Percentiles rank a stretch among this genome's conserved stretches.
Evolutionary conservation across 2,329 filamentous ascomycete genomes (phyloP).

Genomic region (Thielaviopsis musarum): DNA sequence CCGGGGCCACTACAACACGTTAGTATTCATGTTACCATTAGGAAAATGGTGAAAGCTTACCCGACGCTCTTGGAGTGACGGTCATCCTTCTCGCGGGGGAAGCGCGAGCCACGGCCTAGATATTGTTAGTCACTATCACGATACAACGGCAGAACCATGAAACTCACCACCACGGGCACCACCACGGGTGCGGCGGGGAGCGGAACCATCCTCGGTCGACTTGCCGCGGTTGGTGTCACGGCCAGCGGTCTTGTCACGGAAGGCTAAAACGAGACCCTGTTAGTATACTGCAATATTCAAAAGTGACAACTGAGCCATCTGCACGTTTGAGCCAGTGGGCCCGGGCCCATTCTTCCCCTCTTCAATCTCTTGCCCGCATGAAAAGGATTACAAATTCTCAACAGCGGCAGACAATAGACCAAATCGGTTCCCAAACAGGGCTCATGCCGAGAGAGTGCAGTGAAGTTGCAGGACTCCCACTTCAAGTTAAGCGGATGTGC

Average conservation of each 20-base stretch:
- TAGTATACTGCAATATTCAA: background rate
- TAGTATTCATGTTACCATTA: slow-evolving; percentile 15
- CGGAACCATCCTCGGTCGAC: slow-evolving; percentile 48
- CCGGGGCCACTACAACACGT: slow-evolving; percentile 36
- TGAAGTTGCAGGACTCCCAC: too few relatives aligned
- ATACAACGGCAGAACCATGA: background rate
- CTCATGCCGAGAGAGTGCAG: too few relatives aligned
- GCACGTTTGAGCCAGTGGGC: background rate
- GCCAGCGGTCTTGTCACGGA: slow-evolving; percentile 76
- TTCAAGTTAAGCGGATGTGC: slow-evolving; percentile 11
- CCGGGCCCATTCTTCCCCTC: background rate
- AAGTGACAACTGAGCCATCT: background rate
- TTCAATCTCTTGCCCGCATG: background rate
- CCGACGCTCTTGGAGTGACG: slow-evolving; percentile 32
- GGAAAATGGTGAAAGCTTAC: slow-evolving; percentile 25
- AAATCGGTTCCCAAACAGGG: too few relatives aligned
- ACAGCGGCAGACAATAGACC: background rate
- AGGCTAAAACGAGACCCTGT: slow-evolving; percentile 37
- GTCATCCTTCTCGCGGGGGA: slow-evolving; percentile 37
- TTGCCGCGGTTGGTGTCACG: slow-evolving; percentile 67
- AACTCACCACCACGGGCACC: slow-evolving; percentile 42
- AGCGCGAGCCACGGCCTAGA: slow-evolving; percentile 36
- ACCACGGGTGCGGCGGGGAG: slow-evolving; percentile 39
- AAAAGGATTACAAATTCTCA: background rate
- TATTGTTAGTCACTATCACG: background rate